Percentiles rank a stretch among this genome's conserved stretches.
Evolutionary conservation across 805 yeast species (phyloP).

Genomic region (Wickerhamomyces bisporus): DNA sequence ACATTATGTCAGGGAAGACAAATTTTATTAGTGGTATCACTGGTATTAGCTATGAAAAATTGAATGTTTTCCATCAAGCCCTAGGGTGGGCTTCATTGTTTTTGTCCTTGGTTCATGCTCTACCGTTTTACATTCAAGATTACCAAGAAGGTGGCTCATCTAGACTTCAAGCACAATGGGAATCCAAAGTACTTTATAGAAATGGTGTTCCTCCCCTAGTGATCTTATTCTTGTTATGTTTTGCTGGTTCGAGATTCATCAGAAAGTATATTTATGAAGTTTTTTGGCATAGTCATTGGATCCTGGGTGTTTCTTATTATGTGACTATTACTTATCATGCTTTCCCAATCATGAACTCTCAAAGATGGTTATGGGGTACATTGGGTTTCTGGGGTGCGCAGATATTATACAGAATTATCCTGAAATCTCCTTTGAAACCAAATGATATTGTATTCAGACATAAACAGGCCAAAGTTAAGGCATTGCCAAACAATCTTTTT

Average conservation of each 20-base stretch:
- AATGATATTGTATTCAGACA: conserved; percentile 34
- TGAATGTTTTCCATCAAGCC: conserved; percentile 44
- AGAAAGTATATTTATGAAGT: conserved; percentile 40
- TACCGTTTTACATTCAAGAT: conserved; percentile 44
- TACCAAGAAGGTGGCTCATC: conserved; percentile 44
- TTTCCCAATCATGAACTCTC: conserved; percentile 28
- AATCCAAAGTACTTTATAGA: conserved; percentile 20
- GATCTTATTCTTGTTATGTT: conserved; percentile 37
- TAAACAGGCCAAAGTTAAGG: conserved; percentile 28
- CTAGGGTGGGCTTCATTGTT: conserved; percentile 37
- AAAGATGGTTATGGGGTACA: conserved; percentile 44
- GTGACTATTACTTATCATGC: conserved; percentile 44
- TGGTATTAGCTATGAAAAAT: conserved; percentile 51
- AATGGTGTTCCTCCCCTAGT: conserved; percentile 48
- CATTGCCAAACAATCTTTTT: conserved; percentile 26
- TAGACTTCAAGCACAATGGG: conserved; percentile 20
- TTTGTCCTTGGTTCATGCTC: conserved; percentile 42
- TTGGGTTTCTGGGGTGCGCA: conserved; percentile 48
- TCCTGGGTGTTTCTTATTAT: conserved; percentile 42
- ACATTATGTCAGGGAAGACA: conserved; percentile 46
- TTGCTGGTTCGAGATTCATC: conserved; percentile 35
- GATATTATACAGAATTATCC: conserved; percentile 38
- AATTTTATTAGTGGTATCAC: conserved; percentile 44
- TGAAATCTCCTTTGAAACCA: conserved; percentile 43
- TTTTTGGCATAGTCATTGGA: conserved; percentile 51